A percentile compares a stretch with the other conserved stretches of the same genome.
Evolutionary conservation across 2,329 filamentous ascomycete species (phyloP).

Genomic region (Colletotrichum limetticola): DNA sequence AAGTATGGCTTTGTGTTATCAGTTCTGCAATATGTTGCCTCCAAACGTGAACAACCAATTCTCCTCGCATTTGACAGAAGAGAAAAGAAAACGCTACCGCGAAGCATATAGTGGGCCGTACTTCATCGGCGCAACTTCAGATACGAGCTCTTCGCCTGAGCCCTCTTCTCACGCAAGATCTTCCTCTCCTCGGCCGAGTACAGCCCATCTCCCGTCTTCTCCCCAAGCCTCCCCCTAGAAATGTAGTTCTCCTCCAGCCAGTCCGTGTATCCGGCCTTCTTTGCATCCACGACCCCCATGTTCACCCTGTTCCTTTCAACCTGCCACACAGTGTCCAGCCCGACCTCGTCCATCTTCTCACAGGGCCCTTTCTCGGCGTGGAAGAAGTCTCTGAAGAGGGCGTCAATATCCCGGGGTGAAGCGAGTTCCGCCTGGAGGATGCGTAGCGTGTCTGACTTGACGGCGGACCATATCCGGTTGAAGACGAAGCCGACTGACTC

Average conservation of each 20-base stretch:
- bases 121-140: neutral
- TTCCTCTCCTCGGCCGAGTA: slow-evolving; percentile 40
- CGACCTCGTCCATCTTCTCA: slow-evolving; percentile 46
- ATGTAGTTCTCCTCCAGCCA: slow-evolving; percentile 44
- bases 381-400: slow-evolving; percentile 44
- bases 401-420: slow-evolving; percentile 45
- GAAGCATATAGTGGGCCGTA: no score
- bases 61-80: no score
- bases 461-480: slow-evolving; percentile 48
- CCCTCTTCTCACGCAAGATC: slow-evolving; percentile 37
- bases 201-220: slow-evolving; percentile 44
- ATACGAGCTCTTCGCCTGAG: neutral
- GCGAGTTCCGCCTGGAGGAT: slow-evolving; percentile 45
- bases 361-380: slow-evolving; percentile 44
- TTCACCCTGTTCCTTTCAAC: slow-evolving; percentile 40
- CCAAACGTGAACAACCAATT: no score
- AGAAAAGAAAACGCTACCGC: no score
- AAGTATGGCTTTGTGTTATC: no score
- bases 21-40: no score
- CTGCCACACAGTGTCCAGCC: slow-evolving; percentile 44
- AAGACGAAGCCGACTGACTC: slow-evolving; percentile 48
- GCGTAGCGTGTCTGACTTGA: slow-evolving; percentile 47
- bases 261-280: slow-evolving; percentile 24
- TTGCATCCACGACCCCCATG: slow-evolving; percentile 28
- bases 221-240: slow-evolving; percentile 40